Base-by-base conservation (phyloP, 2,329 filamentous ascomycete genomes). In the Ophiostoma sp. region DNA sequence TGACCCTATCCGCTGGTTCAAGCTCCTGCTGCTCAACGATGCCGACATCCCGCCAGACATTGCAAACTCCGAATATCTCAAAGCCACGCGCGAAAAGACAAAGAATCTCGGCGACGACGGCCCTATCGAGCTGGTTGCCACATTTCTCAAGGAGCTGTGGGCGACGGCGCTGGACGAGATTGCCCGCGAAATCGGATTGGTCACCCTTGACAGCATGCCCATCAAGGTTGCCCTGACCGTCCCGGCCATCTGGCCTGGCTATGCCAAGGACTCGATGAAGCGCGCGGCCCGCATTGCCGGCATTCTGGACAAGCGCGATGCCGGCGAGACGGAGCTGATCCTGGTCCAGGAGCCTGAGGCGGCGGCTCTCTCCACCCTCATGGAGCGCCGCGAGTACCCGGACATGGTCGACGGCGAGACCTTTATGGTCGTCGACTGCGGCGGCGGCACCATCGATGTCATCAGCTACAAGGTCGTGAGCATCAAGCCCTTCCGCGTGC, bases 401-500 rank as follows among this genome's bases (percentile, higher is more conserved):
- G 52, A 69, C 3, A 62, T 69, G 1, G 48, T 71, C 71, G 41
- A 54, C 0, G 74, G 71, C 11, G 74, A 76, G 36, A 74, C 52
- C 1, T 76, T 77, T 33, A 74, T 78, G 2, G 71, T 78, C 6
- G 74, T 73, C 39, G 77, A 79, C 67, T 74, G 75, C 36, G 77
- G 77, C 31, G 77, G 78, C n/a, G 77, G 76, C 1, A 78, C 77
- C 0, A 75, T 74, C 1, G 84, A 86, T 74, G 77, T 86, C 27
- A 85, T 86, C 71, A 83, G 82, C 7, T 86, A 86, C 72, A 80
- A 82, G 70, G 80, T 86, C 54, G 10, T 64, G 48, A 52, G 66
- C 31, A 48, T 54, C 23, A 23, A 31, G 15, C 60, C 69, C n/a
- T 76, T 85, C 7, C 78, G 82, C 71, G 77, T 86, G n/a, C 78